phyloP scores from a whole-genome alignment of 305 asterid genomes.

The Nicotiana rustica region DNA sequence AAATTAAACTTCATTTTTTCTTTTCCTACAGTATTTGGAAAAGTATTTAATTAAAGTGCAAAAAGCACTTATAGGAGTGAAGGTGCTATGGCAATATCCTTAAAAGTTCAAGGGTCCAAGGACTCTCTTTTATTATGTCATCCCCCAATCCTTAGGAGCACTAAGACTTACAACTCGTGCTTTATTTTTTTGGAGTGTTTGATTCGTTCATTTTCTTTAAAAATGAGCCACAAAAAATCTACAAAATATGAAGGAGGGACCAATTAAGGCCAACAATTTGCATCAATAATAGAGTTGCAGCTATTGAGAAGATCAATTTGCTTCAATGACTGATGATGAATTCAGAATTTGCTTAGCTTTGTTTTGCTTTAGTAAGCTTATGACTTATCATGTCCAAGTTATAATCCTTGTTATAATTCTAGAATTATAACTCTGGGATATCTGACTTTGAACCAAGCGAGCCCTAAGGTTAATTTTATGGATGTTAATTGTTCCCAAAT shows the following conservation, averaged over 20 bases:
- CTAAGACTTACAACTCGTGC: conserved; percentile 14
- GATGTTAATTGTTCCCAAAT: too few species aligned
- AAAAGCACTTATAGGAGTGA: not conserved
- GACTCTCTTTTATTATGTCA: conserved; percentile 23
- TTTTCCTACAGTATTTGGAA: not conserved
- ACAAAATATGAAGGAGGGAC: not conserved
- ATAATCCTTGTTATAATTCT: too few species aligned
- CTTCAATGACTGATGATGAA: not conserved
- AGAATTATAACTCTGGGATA: too few species aligned
- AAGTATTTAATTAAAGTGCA: conserved; percentile 1
- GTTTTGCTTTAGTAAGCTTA: not conserved
- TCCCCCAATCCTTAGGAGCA: conserved; percentile 26
- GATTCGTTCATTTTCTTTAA: conserved; percentile 16
- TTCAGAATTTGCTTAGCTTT: not conserved
- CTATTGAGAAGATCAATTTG: conserved; percentile 10
- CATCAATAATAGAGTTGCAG: conserved; percentile 19
- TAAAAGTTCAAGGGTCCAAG: conserved; percentile 2
- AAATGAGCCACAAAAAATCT: conserved; percentile 6
- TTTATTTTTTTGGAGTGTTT: not conserved
- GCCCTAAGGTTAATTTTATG: too few species aligned
- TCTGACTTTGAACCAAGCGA: too few species aligned
- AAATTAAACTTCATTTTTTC: not conserved
- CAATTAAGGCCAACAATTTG: not conserved
- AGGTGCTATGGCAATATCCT: not conserved
- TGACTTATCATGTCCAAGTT: not conserved